phyloP scores from a whole-genome alignment of 441 rosid genomes.

The Pelargonium cotyledonis region DNA sequence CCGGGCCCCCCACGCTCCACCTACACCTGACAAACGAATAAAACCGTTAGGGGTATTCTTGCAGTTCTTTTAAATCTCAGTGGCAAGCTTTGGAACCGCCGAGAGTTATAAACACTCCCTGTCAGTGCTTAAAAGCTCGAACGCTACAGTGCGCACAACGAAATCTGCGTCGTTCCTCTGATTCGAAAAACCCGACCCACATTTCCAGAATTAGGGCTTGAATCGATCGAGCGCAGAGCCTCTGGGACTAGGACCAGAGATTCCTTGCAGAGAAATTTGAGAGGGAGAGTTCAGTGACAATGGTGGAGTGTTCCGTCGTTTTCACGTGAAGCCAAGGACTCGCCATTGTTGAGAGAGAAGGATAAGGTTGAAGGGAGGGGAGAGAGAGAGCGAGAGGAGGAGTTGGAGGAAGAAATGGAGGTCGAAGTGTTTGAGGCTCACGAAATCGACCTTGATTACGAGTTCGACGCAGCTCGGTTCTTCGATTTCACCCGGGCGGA shows the following conservation, averaged over 20 bases:
- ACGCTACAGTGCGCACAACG: conserved; percentile 25
- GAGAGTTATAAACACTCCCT: conserved; percentile 29
- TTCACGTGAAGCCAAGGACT: conserved; percentile 16
- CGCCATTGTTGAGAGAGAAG: conserved; percentile 14
- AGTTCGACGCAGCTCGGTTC: conserved; percentile 75
- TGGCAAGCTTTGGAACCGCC: conserved; percentile 39
- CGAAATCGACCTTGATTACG: conserved; percentile 72
- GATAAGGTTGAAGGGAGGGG: conserved; percentile 14
- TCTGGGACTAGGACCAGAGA: conserved; percentile 2
- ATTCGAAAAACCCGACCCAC: conserved; percentile 22
- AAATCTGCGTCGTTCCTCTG: conserved; percentile 32
- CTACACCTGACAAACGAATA: conserved; percentile 34
- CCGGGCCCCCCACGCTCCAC: conserved; percentile 21
- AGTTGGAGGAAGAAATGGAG: conserved; percentile 49
- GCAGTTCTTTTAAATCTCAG: conserved; percentile 9
- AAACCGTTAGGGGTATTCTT: conserved; percentile 55
- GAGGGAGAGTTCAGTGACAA: conserved; percentile 11
- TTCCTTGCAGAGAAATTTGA: conserved; percentile 3
- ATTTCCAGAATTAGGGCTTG: conserved; percentile 34
- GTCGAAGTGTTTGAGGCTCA: conserved; percentile 46
- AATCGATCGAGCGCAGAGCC: conserved; percentile 15
- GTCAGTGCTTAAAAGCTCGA: conserved; percentile 8
- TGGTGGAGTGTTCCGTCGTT: conserved; percentile 12
- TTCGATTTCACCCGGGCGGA: conserved; percentile 74
- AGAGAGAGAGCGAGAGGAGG: conserved; percentile 34